Conservation (phyloP, 805 yeast species). For the Hanseniaspora pseudoguilliermondii region DNA sequence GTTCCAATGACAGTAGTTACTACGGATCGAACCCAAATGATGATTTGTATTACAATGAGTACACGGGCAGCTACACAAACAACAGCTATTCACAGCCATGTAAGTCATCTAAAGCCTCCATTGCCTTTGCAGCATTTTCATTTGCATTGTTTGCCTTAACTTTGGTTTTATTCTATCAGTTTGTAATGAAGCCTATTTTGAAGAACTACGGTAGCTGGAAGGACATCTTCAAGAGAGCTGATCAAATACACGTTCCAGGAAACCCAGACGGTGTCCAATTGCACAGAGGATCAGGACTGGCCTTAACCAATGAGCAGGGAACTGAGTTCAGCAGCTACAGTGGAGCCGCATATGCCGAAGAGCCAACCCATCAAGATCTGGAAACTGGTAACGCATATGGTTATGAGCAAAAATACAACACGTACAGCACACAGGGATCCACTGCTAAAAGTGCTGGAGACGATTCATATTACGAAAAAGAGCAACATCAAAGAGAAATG, state of each 20-base stretch:
- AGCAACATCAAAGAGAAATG: not conserved
- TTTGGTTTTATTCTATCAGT: constrained; percentile 20
- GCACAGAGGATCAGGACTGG: constrained; percentile 20
- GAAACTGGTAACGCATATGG: not conserved
- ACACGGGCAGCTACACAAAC: constrained; percentile 16
- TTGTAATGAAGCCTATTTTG: constrained; percentile 24
- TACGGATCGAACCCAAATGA: constrained; percentile 15
- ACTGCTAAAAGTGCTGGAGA: constrained; percentile 5
- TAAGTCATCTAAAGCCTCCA: constrained; percentile 23
- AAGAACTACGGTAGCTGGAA: constrained; percentile 16
- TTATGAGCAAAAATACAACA: constrained; percentile 5
- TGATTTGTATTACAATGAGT: constrained; percentile 18
- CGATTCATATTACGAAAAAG: not conserved
- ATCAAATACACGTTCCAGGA: constrained; percentile 11
- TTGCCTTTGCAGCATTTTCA: constrained; percentile 26
- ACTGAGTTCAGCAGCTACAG: constrained; percentile 1
- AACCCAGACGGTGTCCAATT: constrained; percentile 15
- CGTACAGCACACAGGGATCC: constrained; percentile 5
- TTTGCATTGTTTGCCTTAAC: constrained; percentile 23
- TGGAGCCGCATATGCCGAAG: not conserved
- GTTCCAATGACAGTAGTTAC: constrained; percentile 14
- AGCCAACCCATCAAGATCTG: not conserved
- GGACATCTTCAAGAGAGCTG: constrained; percentile 20
- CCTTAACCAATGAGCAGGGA: constrained; percentile 15
- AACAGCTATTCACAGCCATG: constrained; percentile 19